Percentiles rank a stretch among this genome's conserved stretches.
Evolutionary conservation across 1,284 basidiomycete genomes (phyloP).

Genomic region (Austroboletus niveus): DNA sequence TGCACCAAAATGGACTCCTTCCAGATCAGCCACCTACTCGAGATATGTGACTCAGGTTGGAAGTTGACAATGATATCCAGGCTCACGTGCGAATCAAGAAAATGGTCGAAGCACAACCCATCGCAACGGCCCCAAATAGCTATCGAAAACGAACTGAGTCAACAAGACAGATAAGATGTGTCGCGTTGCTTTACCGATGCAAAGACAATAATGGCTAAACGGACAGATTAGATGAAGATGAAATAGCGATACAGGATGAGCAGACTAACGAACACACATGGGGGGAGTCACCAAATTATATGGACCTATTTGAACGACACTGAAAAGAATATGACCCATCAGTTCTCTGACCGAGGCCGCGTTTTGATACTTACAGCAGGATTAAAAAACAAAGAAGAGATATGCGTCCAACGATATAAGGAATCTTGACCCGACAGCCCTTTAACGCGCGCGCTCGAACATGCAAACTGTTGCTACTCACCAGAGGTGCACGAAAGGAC

Average conservation of each 20-base stretch:
- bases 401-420: conserved; percentile 19
- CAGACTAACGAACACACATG: conserved; percentile 15
- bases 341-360: background rate
- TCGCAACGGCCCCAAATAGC: conserved; percentile 1
- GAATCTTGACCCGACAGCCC: conserved; percentile 10
- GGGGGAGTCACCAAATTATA: background rate
- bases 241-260: background rate
- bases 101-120: conserved; percentile 25
- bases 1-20: conserved; percentile 10
- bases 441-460: background rate
- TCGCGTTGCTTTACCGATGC: conserved; percentile 3
- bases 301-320: conserved; percentile 1
- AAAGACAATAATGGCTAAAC: conserved; percentile 1
- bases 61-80: background rate
- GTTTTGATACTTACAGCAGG: conserved; percentile 10
- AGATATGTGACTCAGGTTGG: background rate
- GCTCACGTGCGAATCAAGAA: conserved; percentile 28
- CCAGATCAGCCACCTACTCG: conserved; percentile 28
- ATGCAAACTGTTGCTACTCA: conserved; percentile 8
- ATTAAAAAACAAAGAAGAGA: conserved; percentile 10
- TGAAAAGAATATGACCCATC: background rate
- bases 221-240: conserved; percentile 1
- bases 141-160: background rate
- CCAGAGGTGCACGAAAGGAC: conserved; percentile 18
- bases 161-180: background rate